phyloP scores from a whole-genome alignment of 139 green algal genomes.

The Penium margaritaceum region DNA sequence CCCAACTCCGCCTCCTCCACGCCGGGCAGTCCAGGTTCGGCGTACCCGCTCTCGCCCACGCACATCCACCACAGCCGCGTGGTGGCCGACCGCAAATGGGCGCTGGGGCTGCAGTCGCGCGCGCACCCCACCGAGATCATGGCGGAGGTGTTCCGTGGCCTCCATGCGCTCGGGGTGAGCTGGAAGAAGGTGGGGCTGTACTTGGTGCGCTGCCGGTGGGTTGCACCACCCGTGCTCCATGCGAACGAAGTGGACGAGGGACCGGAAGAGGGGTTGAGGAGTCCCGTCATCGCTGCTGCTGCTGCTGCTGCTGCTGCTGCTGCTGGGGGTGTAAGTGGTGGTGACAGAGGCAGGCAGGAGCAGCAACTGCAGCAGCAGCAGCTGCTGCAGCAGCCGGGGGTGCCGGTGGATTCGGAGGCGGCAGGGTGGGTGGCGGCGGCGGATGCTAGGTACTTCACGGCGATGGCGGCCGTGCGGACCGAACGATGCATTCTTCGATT shows the following conservation, averaged over 20 bases:
- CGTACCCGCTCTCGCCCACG: slow-evolving; percentile 8
- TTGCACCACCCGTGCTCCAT: background rate
- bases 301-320: background rate
- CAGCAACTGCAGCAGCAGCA: background rate
- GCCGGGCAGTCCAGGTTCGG: too few species aligned
- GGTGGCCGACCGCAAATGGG: slow-evolving; percentile 81
- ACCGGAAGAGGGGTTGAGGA: too few species aligned
- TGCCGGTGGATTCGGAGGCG: background rate
- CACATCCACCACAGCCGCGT: slow-evolving; percentile 54
- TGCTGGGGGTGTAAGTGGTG: background rate
- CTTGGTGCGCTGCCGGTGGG: slow-evolving; percentile 80
- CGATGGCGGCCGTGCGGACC: background rate
- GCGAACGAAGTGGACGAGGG: too few species aligned
- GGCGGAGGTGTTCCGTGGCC: slow-evolving; percentile 62
- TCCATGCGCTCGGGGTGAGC: slow-evolving; percentile 52
- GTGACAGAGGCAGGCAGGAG: background rate
- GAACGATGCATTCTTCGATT: background rate
- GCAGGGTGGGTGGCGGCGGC: background rate
- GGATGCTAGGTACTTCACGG: background rate
- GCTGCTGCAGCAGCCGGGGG: background rate
- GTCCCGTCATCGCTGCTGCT: background rate
- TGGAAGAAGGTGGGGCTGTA: slow-evolving; percentile 94
- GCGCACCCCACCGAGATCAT: slow-evolving; percentile 77
- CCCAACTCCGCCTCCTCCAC: too few species aligned
- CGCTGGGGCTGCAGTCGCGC: slow-evolving; percentile 66